Base-by-base conservation (phyloP, 2,329 filamentous ascomycete genomes). In the Aspergillus viridinutans region DNA sequence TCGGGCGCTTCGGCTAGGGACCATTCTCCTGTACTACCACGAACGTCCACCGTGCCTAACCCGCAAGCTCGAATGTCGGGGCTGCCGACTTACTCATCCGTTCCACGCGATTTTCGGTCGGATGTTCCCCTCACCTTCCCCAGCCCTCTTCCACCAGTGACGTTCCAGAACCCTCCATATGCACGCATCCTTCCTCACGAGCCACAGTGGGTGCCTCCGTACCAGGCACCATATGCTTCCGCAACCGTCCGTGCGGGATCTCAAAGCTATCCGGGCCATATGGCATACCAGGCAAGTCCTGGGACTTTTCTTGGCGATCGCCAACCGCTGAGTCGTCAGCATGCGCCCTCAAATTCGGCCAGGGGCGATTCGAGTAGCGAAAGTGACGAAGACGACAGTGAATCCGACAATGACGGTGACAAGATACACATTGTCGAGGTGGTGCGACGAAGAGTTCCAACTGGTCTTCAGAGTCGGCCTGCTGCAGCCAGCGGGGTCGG, bases 151-250 rank as follows among this genome's bases (percentile, higher is more conserved):
- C 64, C 71, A 21, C 69, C 73, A 28, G 70, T 69, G 40, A 76
- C 78, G 26, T 72, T 72, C 12, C 69, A 69, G 50, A 72, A 70
- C 9, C 65, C 70, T 25, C 56, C 69, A 32, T 65, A 63, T 49
- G 50, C 65, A 7, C 75, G 75, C 63, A 75, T 78, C 20, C 70
- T 81, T 25, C 77, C 78, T 29, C 79, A 83, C 54, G 82, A 83
- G 60, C 72, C 72, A 1, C 75, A 77, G 50, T 79, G 75, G 77
- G 74, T 69, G 45, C 71, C 72, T 64, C 74, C 79, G 17, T 67
- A 67, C 51, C 69, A 63, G 55, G 63, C 66, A 21, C 66, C 70
- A 17, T 72, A 72, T 50, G 56, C 68, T 38, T 67, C 71, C 20
- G 54, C 64, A 4, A 74, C 76, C 61, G 64, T 70, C 49, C 66